Base-by-base conservation (phyloP, 345 rosid species). In the Ceriops zippeliana region DNA sequence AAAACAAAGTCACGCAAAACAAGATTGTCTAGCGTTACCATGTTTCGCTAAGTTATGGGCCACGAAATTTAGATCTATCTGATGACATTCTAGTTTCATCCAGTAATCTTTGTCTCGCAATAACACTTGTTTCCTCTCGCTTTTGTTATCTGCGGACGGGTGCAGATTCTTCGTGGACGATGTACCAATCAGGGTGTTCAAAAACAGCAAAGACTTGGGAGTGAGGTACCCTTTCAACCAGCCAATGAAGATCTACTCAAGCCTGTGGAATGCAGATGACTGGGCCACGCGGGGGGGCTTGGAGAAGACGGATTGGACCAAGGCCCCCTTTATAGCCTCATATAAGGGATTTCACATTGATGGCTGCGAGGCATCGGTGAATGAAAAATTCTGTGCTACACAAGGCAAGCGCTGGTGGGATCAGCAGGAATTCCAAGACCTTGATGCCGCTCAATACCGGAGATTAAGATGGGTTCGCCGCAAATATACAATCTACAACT, bases 161-260 rank as follows among this genome's bases (percentile, higher is more conserved):
- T 42, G 49, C 70, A 63, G 70, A 51, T 65, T 68, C 61, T 70
- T 51, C 21, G 62, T 70, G 13, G 70, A 70, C 1, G 37, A 64
- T 19, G 5, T 65, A 19, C 74, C 66, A 1, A 65, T 75, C 15
- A 64, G 63, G 20, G 75, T 28, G 57, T 70, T 70, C 65, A 56
- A 56, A 51, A 75, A 63, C 66, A 56, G 35, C 31, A 28, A 58
- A 59, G 49, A 68, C 1, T 2, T 61, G 28, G 69, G 69, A 7
- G 58, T 53, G 24, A 53, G 13, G 26, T 53, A 20, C 27, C 16
- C 58, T 9, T 53, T n/a, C 26, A 53, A 53, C 27, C 58, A 53
- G 21, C 58, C 58, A 53, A 53, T 53, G 58, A 53, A 53, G 4
- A 20, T 53, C 1, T 53, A 53, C 58, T 53, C 58, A 53, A 53